These are phyloP conservation scores for Metschnikowia dekortorum DNA, from an alignment of 805 yeast genomes.

Conservation along the genomic window DNA sequence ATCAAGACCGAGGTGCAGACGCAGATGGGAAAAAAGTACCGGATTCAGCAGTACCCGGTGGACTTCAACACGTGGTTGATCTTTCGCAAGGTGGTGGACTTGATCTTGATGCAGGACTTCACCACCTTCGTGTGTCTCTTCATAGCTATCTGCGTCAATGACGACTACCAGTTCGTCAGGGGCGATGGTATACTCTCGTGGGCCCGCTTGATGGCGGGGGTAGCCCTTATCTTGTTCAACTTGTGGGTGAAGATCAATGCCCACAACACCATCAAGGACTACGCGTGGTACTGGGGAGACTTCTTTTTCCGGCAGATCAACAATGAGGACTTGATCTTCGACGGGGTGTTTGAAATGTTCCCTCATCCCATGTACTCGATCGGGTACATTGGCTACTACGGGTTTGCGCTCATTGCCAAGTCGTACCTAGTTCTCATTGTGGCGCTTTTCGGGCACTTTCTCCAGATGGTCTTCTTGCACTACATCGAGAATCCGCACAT, in stretches of 20 bases:
- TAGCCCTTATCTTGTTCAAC: slow-evolving; percentile 60
- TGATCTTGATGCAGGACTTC: slow-evolving; percentile 81
- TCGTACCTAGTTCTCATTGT: slow-evolving; percentile 66
- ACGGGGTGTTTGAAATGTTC: slow-evolving; percentile 84
- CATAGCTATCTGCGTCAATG: slow-evolving; percentile 39
- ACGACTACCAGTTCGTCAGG: slow-evolving; percentile 33
- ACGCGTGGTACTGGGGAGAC: slow-evolving; percentile 96
- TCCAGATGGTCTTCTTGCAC: slow-evolving; percentile 71
- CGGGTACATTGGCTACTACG: slow-evolving; percentile 85
- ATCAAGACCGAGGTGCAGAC: slow-evolving; percentile 28
- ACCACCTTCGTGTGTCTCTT: slow-evolving; percentile 68
- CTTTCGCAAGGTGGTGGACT: slow-evolving; percentile 74
- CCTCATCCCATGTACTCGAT: slow-evolving; percentile 93
- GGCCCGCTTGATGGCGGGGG: slow-evolving; percentile 58
- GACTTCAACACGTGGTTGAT: slow-evolving; percentile 83
- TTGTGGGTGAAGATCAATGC: slow-evolving; percentile 85
- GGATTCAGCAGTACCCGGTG: slow-evolving; percentile 43
- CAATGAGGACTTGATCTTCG: slow-evolving; percentile 68
- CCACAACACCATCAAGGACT: slow-evolving; percentile 82
- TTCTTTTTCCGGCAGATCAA: slow-evolving; percentile 71
- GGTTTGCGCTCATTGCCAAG: slow-evolving; percentile 71
- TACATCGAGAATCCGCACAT: slow-evolving; percentile 83
- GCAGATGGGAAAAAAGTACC: slow-evolving; percentile 36
- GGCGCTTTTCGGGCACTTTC: slow-evolving; percentile 69
- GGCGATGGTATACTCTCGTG: slow-evolving; percentile 48